Evolutionary conservation across 2,329 filamentous ascomycete species (phyloP).

Genomic region (Dactylellina sp.): DNA sequence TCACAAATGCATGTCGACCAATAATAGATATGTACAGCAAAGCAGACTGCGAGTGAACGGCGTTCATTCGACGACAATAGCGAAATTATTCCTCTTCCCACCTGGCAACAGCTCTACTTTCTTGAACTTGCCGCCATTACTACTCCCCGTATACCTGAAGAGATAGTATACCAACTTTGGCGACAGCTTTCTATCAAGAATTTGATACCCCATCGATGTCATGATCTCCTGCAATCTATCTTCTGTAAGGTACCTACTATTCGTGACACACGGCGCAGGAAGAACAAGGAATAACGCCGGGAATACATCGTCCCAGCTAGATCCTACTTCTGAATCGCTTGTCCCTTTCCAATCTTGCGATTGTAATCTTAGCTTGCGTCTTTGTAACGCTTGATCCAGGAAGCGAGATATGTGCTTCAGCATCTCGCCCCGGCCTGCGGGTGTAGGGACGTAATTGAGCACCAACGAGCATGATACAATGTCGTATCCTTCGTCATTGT

Average conservation of each 20-base stretch:
- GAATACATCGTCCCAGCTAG: constrained; percentile 64
- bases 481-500: constrained; percentile 77
- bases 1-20: not conserved
- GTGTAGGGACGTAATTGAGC: constrained; percentile 90
- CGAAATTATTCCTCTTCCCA: constrained; percentile 86
- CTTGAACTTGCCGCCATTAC: constrained; percentile 66
- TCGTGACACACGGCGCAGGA: constrained; percentile 85
- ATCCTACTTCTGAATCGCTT: constrained; percentile 58
- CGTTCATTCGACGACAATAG: constrained; percentile 73
- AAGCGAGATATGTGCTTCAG: constrained; percentile 74
- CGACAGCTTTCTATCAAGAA: constrained; percentile 77
- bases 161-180: constrained; percentile 89
- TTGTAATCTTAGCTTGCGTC: constrained; percentile 16
- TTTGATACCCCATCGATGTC: constrained; percentile 77
- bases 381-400: constrained; percentile 35
- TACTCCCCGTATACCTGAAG: constrained; percentile 71
- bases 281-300: constrained; percentile 88
- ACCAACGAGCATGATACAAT: constrained; percentile 92
- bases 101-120: constrained; percentile 85
- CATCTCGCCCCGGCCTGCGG: constrained; percentile 83
- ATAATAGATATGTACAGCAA: not conserved
- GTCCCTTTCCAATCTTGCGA: not conserved
- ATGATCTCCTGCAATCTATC: constrained; percentile 77
- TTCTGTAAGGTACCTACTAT: constrained; percentile 89
- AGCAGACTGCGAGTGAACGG: not conserved